phyloP scores from a whole-genome alignment of 2,329 filamentous ascomycete genomes.

The Xylaria multiplex region DNA sequence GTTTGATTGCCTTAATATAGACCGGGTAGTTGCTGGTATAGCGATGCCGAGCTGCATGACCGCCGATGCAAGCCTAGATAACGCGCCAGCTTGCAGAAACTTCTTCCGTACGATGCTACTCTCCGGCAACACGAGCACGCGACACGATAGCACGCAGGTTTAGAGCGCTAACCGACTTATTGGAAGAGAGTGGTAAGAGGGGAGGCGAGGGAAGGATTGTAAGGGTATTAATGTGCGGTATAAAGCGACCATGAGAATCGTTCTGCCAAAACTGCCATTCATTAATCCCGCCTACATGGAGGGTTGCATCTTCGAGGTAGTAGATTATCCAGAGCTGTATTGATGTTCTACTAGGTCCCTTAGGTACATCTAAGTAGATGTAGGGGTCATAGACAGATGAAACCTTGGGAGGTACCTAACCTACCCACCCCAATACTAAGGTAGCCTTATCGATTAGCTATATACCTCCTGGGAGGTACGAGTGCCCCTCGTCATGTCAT shows the following conservation, averaged over 20 bases:
- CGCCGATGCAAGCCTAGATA: conserved; percentile 28
- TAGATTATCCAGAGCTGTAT: too few species aligned
- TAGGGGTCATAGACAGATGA: not conserved
- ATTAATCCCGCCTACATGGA: not conserved
- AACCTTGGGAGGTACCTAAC: not conserved
- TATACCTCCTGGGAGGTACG: not conserved
- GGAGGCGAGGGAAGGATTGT: not conserved
- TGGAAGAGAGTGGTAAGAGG: not conserved
- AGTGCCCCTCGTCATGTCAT: not conserved
- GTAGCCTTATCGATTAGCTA: too few species aligned
- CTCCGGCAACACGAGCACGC: not conserved
- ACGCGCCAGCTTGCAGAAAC: conserved; percentile 28
- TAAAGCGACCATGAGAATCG: not conserved
- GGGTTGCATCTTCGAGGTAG: too few species aligned
- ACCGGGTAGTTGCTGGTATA: conserved; percentile 28
- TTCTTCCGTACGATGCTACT: conserved; percentile 13
- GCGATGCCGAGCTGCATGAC: conserved; percentile 29
- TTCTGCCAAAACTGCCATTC: not conserved
- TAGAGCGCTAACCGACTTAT: not conserved
- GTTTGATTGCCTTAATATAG: conserved; percentile 29
- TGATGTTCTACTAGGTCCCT: too few species aligned
- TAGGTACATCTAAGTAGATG: too few species aligned
- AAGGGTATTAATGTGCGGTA: not conserved
- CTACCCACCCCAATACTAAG: too few species aligned
- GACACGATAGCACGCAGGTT: not conserved